Conservation (phyloP, 139 green algal species). For the Nannochloris sp. region DNA sequence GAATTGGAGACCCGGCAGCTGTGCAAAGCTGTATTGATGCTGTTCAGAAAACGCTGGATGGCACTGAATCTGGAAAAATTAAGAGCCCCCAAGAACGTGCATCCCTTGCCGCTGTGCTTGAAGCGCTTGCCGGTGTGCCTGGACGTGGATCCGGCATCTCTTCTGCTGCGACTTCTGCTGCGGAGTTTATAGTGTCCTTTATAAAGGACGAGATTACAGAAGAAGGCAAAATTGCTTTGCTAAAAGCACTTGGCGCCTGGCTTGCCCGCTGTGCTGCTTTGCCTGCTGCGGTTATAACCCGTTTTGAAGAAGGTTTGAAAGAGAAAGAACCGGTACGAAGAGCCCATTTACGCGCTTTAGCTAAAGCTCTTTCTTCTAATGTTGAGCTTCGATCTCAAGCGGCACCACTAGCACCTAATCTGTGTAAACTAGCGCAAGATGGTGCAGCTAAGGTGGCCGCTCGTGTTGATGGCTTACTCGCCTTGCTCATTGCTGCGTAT, state of each 20-base stretch:
- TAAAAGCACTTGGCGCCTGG: conserved; percentile 41
- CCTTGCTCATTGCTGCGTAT: conserved; percentile 26
- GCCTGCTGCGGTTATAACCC: background rate
- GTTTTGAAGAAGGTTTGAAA: conserved; percentile 17
- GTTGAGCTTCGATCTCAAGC: background rate
- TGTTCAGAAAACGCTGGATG: conserved; percentile 41
- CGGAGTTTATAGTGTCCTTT: conserved; percentile 14
- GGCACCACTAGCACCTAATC: conserved; percentile 3
- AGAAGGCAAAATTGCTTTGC: conserved; percentile 37
- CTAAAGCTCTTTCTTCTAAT: background rate
- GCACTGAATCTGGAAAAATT: conserved; percentile 57
- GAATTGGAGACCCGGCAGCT: conserved; percentile 20
- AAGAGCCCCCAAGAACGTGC: conserved; percentile 50
- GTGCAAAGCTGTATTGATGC: conserved; percentile 22
- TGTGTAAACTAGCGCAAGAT: conserved; percentile 38
- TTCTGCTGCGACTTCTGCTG: background rate
- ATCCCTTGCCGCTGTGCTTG: conserved; percentile 38
- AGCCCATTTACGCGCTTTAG: conserved; percentile 21
- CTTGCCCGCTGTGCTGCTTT: conserved; percentile 16
- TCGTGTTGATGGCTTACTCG: conserved; percentile 32
- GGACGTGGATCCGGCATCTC: conserved; percentile 3
- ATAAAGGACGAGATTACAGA: conserved; percentile 41
- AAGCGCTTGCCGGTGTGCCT: conserved; percentile 21
- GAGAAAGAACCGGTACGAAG: conserved; percentile 35
- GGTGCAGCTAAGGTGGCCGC: conserved; percentile 39